These are phyloP conservation scores for Solanum okadae DNA, from an alignment of 257 asterid genomes.

Conservation along the genomic window DNA sequence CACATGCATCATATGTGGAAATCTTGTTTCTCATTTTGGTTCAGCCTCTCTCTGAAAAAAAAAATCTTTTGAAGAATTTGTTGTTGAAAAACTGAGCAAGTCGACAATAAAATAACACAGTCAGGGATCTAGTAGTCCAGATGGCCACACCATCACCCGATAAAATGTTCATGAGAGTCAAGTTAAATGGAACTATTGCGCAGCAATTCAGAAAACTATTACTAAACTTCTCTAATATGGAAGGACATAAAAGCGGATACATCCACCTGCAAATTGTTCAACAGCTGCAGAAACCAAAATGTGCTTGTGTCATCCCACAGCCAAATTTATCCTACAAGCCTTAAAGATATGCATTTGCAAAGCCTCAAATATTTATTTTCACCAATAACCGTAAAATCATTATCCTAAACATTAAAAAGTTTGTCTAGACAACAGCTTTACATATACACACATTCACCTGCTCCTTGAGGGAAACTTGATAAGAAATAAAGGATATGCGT, in stretches of 20 bases:
- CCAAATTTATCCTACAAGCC: neutral
- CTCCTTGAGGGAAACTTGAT: neutral
- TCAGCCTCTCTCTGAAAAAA: neutral
- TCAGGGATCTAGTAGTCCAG: neutral
- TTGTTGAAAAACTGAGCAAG: neutral
- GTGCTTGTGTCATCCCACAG: neutral
- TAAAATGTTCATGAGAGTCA: neutral
- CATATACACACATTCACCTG: neutral
- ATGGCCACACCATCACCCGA: neutral
- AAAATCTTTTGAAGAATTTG: neutral
- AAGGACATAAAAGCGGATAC: neutral
- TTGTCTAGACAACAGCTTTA: neutral
- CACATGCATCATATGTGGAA: neutral
- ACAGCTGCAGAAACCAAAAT: neutral
- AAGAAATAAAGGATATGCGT: neutral
- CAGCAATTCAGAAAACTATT: neutral
- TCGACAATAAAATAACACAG: neutral
- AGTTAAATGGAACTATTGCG: neutral
- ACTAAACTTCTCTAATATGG: neutral
- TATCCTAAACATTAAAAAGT: neutral
- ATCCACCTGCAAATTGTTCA: neutral
- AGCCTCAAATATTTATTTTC: neutral
- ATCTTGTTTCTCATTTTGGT: neutral
- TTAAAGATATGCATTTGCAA: neutral
- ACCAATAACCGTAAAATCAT: neutral